These are phyloP conservation scores for Fusarium udum DNA, from an alignment of 2,329 filamentous ascomycete genomes.

Conservation along the genomic window DNA sequence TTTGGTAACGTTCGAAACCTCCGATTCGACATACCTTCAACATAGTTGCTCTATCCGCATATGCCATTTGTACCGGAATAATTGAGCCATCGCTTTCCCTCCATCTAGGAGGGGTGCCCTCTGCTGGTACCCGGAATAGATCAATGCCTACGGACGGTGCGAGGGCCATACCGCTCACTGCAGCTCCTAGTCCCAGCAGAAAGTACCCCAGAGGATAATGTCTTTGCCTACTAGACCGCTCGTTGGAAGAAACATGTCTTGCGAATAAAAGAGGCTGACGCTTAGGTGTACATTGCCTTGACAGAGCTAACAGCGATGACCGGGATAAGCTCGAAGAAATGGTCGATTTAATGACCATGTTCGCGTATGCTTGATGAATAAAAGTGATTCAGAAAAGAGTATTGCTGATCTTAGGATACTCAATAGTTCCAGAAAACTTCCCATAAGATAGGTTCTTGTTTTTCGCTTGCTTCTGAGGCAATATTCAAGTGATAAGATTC, in stretches of 20 bases:
- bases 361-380: no score
- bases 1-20: fast-evolving
- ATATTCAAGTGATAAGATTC: no score
- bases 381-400: no score
- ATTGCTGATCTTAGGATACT: no score
- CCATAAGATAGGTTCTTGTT: no score
- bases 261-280: neutral
- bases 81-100: neutral
- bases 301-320: neutral
- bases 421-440: no score
- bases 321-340: neutral
- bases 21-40: neutral
- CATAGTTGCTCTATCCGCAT: neutral
- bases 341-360: neutral
- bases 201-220: neutral
- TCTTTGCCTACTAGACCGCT: neutral
- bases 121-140: neutral
- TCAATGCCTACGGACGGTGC: neutral
- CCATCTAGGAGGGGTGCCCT: neutral
- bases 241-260: neutral
- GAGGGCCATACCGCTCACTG: neutral
- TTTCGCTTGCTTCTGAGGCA: neutral
- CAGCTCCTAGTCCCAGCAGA: neutral
- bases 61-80: neutral
- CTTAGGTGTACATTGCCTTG: fast-evolving